These are phyloP conservation scores for Cicer judaicum DNA, from an alignment of 306 rosid species.

Conservation along the genomic window DNA sequence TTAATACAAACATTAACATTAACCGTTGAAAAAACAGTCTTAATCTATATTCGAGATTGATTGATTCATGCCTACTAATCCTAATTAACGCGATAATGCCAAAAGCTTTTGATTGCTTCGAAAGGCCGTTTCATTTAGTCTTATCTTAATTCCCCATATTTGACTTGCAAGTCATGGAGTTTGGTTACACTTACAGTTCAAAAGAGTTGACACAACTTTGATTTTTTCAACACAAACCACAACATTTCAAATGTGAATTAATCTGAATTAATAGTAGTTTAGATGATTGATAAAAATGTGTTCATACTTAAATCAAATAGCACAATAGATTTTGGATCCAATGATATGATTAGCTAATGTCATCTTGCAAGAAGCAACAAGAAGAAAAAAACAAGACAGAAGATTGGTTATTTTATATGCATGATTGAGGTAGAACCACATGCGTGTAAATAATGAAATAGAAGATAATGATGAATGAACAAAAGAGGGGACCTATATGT, in stretches of 20 bases:
- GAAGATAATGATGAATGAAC: slow-evolving; percentile 42
- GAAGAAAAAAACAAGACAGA: slow-evolving; percentile 39
- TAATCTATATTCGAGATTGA: too few relatives aligned
- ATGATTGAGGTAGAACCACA: slow-evolving; percentile 44
- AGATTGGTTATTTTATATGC: slow-evolving; percentile 30
- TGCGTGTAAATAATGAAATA: slow-evolving; percentile 48
- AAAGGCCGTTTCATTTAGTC: neutral
- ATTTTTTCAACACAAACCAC: neutral
- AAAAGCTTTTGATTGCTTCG: slow-evolving; percentile 3
- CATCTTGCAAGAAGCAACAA: slow-evolving; percentile 21
- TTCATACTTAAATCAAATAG: slow-evolving; percentile 14
- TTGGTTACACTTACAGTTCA: neutral
- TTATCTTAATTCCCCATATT: neutral
- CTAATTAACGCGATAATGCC: neutral
- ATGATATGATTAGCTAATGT: neutral
- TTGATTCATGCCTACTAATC: too few relatives aligned
- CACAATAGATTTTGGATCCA: neutral
- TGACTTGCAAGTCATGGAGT: neutral
- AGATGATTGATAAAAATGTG: neutral
- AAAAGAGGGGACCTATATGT: slow-evolving; percentile 42
- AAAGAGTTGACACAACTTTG: slow-evolving; percentile 14
- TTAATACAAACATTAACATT: too few relatives aligned
- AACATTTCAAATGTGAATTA: slow-evolving; percentile 1
- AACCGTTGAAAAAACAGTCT: too few relatives aligned
- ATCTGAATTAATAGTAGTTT: neutral